phyloP scores from a whole-genome alignment of 305 asterid species.

The Fraxinus ornus region DNA sequence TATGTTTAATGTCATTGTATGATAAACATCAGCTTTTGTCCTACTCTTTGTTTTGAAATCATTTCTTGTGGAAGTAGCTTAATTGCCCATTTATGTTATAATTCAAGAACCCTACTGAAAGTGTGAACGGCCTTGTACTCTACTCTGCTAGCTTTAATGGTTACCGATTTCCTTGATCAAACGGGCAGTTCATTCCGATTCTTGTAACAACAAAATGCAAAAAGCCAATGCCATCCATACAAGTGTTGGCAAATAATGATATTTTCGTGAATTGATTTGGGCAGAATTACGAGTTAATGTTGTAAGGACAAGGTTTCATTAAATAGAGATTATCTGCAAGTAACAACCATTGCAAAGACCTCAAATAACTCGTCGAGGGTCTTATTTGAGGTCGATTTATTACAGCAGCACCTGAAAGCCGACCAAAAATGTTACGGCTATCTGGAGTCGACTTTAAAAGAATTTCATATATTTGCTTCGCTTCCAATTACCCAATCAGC shows the following conservation, averaged over 20 bases:
- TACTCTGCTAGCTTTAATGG: neutral
- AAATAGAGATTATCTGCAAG: neutral
- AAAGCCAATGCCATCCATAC: neutral
- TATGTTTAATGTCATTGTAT: neutral
- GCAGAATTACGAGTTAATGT: conserved; percentile 57
- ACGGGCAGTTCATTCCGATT: neutral
- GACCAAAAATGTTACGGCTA: conserved; percentile 95
- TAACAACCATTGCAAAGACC: conserved; percentile 39
- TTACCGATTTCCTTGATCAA: neutral
- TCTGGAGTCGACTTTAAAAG: conserved; percentile 75
- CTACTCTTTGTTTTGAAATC: neutral
- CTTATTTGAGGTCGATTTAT: conserved; percentile 20
- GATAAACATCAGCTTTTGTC: neutral
- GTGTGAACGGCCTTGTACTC: neutral
- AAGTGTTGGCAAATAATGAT: too few relatives aligned
- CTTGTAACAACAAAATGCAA: neutral
- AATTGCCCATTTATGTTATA: neutral
- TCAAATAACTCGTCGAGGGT: conserved; percentile 95
- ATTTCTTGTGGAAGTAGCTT: neutral
- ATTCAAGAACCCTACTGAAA: neutral
- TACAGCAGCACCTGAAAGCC: conserved; percentile 99
- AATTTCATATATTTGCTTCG: conserved; percentile 71
- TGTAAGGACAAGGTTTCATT: conserved; percentile 66
- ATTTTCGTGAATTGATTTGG: too few relatives aligned
- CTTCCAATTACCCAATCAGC: conserved; percentile 66